A percentile compares a stretch with the other conserved stretches of the same genome.
Conservation (phyloP, 306 rosid species). For the Fragaria nilgerrensis region DNA sequence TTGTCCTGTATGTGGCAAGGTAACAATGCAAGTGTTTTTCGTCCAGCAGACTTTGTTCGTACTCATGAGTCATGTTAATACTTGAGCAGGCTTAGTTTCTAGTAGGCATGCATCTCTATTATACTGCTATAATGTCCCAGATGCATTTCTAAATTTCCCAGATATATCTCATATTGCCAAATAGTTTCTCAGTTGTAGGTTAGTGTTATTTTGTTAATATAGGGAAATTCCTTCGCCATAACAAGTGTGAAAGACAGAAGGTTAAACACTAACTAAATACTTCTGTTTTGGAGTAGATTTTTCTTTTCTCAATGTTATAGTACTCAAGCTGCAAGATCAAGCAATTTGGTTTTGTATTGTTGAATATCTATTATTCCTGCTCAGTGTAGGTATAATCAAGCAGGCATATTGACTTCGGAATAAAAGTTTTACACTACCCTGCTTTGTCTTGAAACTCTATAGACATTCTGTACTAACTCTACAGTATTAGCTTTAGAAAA, state of each 20-base stretch:
- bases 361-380: neutral
- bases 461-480: neutral
- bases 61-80: neutral
- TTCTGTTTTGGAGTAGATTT: neutral
- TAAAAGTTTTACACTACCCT: neutral
- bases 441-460: neutral
- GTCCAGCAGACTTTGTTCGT: neutral
- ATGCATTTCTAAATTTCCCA: neutral
- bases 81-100: neutral
- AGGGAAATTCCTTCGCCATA: neutral
- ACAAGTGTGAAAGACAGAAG: neutral
- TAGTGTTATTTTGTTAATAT: neutral
- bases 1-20: slow-evolving; percentile 99
- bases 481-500: neutral
- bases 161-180: neutral
- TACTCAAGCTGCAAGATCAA: neutral
- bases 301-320: neutral
- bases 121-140: neutral
- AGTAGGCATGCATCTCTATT: neutral
- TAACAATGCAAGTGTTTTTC: slow-evolving; percentile 17
- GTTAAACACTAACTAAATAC: neutral
- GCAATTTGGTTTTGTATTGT: neutral
- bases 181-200: neutral
- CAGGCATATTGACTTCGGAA: neutral
- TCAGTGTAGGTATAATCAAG: neutral